Evolutionary conservation across 2,329 filamentous ascomycete genomes (phyloP).

Genomic region (Albophoma yamanashiensis): DNA sequence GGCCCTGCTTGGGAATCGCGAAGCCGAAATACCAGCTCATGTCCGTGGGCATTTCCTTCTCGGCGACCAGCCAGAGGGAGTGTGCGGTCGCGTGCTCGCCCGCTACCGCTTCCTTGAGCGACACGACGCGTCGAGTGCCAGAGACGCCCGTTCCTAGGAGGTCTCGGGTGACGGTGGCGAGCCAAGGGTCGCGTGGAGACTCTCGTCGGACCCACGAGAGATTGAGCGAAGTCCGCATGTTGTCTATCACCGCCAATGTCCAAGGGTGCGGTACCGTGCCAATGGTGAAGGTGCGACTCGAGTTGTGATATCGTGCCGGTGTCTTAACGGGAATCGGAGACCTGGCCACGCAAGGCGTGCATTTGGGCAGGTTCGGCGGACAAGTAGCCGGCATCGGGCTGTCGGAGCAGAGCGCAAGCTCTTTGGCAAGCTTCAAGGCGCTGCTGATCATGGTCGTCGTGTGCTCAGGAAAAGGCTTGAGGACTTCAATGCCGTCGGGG

Average conservation of each 20-base stretch:
- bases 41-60: slow-evolving; percentile 52
- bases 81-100: slow-evolving; percentile 51
- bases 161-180: slow-evolving; percentile 58
- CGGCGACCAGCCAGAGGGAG: slow-evolving; percentile 74
- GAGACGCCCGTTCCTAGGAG: slow-evolving; percentile 51
- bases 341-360: slow-evolving; percentile 57
- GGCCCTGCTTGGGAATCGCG: slow-evolving; percentile 50
- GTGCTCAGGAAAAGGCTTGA: slow-evolving; percentile 69
- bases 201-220: slow-evolving; percentile 55
- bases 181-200: slow-evolving; percentile 68
- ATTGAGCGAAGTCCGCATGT: slow-evolving; percentile 50
- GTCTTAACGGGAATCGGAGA: slow-evolving; percentile 57
- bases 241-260: slow-evolving; percentile 61
- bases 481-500: slow-evolving; percentile 62
- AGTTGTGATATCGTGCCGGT: slow-evolving; percentile 59
- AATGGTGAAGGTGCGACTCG: slow-evolving; percentile 64
- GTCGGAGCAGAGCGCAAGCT: slow-evolving; percentile 64
- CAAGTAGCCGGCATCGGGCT: slow-evolving; percentile 68
- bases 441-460: slow-evolving; percentile 63
- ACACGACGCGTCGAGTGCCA: slow-evolving; percentile 54
- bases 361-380: slow-evolving; percentile 69
- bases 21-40: slow-evolving; percentile 90
- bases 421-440: slow-evolving; percentile 60
- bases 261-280: slow-evolving; percentile 87
- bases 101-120: slow-evolving; percentile 74